Conservation (phyloP, 306 rosid genomes). For the Cucurbita maxima region DNA sequence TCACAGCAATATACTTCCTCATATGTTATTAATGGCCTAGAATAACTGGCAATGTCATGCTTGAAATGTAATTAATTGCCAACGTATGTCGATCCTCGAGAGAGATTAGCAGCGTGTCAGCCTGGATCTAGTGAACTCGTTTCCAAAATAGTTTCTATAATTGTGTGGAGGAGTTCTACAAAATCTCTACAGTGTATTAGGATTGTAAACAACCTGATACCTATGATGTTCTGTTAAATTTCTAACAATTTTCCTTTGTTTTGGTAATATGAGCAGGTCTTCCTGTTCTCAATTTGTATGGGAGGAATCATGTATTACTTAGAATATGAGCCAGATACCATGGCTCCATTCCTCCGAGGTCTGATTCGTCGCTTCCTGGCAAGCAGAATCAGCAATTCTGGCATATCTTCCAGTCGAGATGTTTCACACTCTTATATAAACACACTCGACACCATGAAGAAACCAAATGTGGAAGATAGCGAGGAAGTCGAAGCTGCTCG, state of each 20-base stretch:
- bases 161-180: not conserved
- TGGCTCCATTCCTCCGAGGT: conserved; percentile 88
- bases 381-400: conserved; percentile 81
- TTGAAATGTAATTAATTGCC: not conserved
- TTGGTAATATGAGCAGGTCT: conserved; percentile 32
- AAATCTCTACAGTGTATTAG: not conserved
- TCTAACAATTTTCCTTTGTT: not conserved
- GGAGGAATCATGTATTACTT: conserved; percentile 96
- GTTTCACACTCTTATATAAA: conserved; percentile 49
- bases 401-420: conserved; percentile 24
- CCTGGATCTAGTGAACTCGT: not conserved
- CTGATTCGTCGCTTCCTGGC: conserved; percentile 91
- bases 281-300: conserved; percentile 74
- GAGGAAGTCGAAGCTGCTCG: conserved; percentile 27
- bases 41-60: not conserved
- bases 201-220: not conserved
- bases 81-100: not conserved
- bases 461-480: conserved; percentile 29
- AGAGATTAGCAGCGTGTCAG: not conserved
- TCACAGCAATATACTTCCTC: not conserved
- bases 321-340: conserved; percentile 85
- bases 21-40: not conserved
- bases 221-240: not conserved
- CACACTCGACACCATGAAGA: conserved; percentile 40
- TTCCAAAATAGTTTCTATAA: not conserved